Evolutionary conservation across 371 early-diverging fungal genomes (phyloP).

Genomic region (Synchytrium microbalum): DNA sequence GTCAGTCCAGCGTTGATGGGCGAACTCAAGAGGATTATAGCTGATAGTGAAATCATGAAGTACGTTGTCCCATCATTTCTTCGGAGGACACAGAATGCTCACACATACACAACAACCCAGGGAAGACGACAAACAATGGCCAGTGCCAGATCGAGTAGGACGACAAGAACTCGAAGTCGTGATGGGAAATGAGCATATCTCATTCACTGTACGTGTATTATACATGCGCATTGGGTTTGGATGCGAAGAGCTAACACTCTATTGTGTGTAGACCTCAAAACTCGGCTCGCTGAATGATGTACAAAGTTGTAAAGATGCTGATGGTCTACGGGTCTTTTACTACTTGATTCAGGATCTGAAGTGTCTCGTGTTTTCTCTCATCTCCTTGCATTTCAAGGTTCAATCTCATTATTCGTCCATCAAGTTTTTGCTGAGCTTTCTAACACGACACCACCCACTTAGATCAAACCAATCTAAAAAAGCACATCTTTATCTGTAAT

Average conservation of each 20-base stretch:
- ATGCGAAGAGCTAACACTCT: not conserved
- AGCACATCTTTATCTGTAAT: not conserved
- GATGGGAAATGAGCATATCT: constrained; percentile 82
- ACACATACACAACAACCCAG: constrained; percentile 26
- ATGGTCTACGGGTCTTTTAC: constrained; percentile 88
- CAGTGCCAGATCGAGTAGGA: constrained; percentile 81
- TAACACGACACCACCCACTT: not conserved
- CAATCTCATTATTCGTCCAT: not conserved
- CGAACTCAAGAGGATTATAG: constrained; percentile 82
- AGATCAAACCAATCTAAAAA: constrained; percentile 16
- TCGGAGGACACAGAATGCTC: not conserved
- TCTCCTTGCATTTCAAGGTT: constrained; percentile 94
- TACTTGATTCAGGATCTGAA: constrained; percentile 96
- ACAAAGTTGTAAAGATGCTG: constrained; percentile 82
- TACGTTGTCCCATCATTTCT: constrained; percentile 23
- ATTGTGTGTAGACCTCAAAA: constrained; percentile 64
- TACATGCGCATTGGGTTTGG: constrained; percentile 10
- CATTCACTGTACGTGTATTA: constrained; percentile 69
- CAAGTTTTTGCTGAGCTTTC: not conserved
- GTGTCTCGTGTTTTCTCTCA: constrained; percentile 87
- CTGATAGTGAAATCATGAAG: constrained; percentile 85
- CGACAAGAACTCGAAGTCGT: constrained; percentile 91
- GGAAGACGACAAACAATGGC: constrained; percentile 92
- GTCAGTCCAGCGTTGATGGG: constrained; percentile 70
- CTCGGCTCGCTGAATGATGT: constrained; percentile 89